phyloP scores from a whole-genome alignment of 2,329 filamentous ascomycete species.

The Shiraia sp. region DNA sequence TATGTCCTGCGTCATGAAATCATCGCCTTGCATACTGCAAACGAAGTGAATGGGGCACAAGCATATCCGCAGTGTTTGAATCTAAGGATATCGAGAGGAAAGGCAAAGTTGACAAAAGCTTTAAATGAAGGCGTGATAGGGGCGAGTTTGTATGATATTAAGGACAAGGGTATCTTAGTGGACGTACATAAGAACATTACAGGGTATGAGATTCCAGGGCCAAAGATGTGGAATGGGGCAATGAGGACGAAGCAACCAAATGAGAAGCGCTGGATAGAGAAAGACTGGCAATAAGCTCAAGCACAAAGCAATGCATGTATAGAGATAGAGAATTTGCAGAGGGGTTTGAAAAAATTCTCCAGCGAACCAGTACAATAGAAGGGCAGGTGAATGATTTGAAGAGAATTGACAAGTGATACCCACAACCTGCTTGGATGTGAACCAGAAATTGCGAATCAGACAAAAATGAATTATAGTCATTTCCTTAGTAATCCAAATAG shows the following conservation, averaged over 20 bases:
- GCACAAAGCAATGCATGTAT: too few relatives aligned
- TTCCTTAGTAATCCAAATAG: too few relatives aligned
- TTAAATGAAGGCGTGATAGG: slow-evolving; percentile 48
- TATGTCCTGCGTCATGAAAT: slow-evolving; percentile 60
- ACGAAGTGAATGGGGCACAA: slow-evolving; percentile 52
- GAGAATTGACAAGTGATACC: too few relatives aligned
- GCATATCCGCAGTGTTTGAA: slow-evolving; percentile 58
- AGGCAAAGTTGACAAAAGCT: slow-evolving; percentile 40
- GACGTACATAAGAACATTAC: slow-evolving; percentile 42
- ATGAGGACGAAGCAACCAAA: slow-evolving; percentile 6
- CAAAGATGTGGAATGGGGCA: slow-evolving; percentile 27
- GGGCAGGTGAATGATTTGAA: too few relatives aligned
- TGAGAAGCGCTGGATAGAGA: too few relatives aligned
- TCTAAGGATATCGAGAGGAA: slow-evolving; percentile 46
- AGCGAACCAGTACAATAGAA: too few relatives aligned
- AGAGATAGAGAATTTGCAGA: too few relatives aligned
- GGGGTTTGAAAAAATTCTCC: too few relatives aligned
- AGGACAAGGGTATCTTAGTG: slow-evolving; percentile 46
- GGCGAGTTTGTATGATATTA: slow-evolving; percentile 50
- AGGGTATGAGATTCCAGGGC: slow-evolving; percentile 48
- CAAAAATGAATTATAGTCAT: too few relatives aligned
- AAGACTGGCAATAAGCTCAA: too few relatives aligned
- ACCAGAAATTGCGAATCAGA: too few relatives aligned
- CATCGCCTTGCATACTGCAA: slow-evolving; percentile 52
- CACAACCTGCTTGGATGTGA: too few relatives aligned